phyloP scores from a whole-genome alignment of 371 early-diverging fungal genomes.

The Mucor sp. region DNA sequence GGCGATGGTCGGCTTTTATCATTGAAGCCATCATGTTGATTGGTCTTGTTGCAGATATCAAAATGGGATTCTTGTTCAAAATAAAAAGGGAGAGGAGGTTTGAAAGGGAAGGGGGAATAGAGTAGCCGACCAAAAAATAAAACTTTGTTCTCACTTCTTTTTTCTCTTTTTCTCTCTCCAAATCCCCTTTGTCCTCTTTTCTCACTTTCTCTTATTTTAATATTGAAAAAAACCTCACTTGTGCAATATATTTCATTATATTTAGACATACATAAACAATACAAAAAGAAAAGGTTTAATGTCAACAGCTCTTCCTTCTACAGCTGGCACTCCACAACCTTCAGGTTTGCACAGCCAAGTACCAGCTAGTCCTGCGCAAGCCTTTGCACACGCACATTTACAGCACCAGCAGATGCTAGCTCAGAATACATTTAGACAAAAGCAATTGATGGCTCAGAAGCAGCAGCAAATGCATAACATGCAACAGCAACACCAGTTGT shows the following conservation, averaged over 20 bases:
- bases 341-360: constrained; percentile 17
- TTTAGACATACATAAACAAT: neutral
- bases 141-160: neutral
- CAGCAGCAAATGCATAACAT: constrained; percentile 21
- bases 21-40: neutral
- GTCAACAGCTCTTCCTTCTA: constrained; percentile 31
- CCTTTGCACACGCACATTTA: constrained; percentile 22
- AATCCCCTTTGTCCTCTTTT: neutral
- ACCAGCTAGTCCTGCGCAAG: constrained; percentile 24
- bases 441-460: constrained; percentile 22
- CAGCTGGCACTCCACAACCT: constrained; percentile 25
- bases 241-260: constrained; percentile 2
- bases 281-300: constrained; percentile 12
- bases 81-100: neutral
- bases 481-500: constrained; percentile 13
- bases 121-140: constrained; percentile 3
- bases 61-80: neutral
- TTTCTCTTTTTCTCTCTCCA: neutral
- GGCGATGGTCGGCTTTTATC: neutral
- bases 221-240: neutral
- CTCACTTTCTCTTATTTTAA: too few relatives aligned
- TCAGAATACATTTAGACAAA: constrained; percentile 30
- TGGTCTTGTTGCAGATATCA: neutral
- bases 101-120: neutral
- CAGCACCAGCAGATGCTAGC: constrained; percentile 26